Evolutionary conservation across 192 early-diverging fungal genomes (phyloP).

Genomic region (Kickxella alabastrina): DNA sequence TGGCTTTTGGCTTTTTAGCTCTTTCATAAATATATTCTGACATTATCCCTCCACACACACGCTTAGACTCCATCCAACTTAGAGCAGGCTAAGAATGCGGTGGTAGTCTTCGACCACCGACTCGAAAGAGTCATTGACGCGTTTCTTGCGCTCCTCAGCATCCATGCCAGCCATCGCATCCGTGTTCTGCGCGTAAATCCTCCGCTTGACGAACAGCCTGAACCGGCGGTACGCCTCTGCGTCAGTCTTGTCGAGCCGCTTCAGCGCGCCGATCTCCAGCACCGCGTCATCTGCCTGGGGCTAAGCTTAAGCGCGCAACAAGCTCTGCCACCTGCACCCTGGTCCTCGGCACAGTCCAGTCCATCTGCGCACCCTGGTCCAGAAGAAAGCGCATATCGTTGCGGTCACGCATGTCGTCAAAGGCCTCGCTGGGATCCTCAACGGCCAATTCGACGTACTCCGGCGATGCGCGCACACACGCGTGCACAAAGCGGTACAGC

Average conservation of each 20-base stretch:
- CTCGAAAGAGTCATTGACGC: constrained; percentile 72
- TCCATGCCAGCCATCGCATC: constrained; percentile 67
- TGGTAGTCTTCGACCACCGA: constrained; percentile 77
- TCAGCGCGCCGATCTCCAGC: constrained; percentile 76
- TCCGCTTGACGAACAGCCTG: constrained; percentile 77
- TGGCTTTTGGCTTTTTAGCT: not conserved
- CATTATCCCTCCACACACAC: not conserved
- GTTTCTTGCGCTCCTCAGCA: constrained; percentile 60
- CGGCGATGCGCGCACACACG: constrained; percentile 7
- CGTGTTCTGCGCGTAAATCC: constrained; percentile 78
- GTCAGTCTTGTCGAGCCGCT: constrained; percentile 57
- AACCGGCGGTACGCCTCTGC: constrained; percentile 53
- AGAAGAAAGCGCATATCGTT: constrained; percentile 71
- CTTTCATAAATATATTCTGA: not conserved
- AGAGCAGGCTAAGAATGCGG: constrained; percentile 51
- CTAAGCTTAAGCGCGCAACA: constrained; percentile 70
- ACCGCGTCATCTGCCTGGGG: constrained; percentile 76
- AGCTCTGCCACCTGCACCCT: constrained; percentile 49
- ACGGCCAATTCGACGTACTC: constrained; percentile 56
- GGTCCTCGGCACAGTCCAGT: no score
- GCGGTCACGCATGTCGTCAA: constrained; percentile 80
- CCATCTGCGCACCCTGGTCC: no score
- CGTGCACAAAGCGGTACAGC: constrained; percentile 64
- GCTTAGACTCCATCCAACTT: not conserved
- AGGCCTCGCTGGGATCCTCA: constrained; percentile 91